These are phyloP conservation scores for Aspergillus vadensis DNA, from an alignment of 2,329 filamentous ascomycete genomes.

Conservation along the genomic window DNA sequence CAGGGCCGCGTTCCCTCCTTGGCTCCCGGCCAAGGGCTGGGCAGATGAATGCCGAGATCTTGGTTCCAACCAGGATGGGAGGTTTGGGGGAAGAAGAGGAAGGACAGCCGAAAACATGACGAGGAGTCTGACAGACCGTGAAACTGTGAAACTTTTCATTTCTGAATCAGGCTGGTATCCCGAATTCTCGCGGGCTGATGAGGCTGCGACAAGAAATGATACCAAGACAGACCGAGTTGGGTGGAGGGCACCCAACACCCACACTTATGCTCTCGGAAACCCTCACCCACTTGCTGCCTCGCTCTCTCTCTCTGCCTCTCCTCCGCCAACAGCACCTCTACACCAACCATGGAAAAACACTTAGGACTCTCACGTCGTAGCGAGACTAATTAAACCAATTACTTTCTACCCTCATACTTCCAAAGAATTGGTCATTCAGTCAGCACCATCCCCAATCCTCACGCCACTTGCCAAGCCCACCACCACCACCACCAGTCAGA, in stretches of 20 bases:
- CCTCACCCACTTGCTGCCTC: no score
- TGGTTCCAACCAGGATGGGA: conserved; percentile 1
- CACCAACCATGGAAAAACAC: no score
- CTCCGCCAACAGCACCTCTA: no score
- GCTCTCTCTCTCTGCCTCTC: no score
- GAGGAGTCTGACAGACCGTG: not conserved
- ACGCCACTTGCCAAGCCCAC: not conserved
- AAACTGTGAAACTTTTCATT: not conserved
- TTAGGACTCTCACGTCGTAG: no score
- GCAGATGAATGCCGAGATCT: conserved; percentile 3
- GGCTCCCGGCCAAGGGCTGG: conserved; percentile 7
- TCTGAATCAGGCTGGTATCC: not conserved
- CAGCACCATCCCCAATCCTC: not conserved
- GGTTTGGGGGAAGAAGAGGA: not conserved
- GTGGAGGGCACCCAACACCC: no score
- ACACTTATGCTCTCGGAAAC: no score
- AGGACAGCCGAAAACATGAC: not conserved
- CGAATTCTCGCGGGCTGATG: not conserved
- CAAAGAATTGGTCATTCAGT: not conserved
- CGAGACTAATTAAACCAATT: no score
- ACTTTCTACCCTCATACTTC: no score
- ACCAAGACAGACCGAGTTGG: no score
- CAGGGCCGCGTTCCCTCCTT: not conserved
- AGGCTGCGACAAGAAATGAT: no score
- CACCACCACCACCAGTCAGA: not conserved